Base-by-base conservation (phyloP, 257 asterid genomes). In the Osmanthus fragrans region DNA sequence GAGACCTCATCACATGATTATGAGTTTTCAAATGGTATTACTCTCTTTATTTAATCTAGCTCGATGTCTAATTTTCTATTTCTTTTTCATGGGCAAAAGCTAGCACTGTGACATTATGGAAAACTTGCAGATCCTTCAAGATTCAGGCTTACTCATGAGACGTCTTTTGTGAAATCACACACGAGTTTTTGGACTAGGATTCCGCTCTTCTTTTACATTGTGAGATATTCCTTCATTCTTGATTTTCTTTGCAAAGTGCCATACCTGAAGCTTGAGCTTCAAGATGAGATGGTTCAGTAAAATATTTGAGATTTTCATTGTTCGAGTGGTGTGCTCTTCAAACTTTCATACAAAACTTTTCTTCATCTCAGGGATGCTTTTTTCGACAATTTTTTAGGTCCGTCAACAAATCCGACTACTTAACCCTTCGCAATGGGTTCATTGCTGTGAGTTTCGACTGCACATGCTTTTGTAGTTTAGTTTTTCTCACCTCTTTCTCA, bases 361-460 rank as follows among this genome's bases (percentile, higher is more conserved):
- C 66, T 21, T 77, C 80, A 49, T 7, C 67, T 79, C 92, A 96
- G 98, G 98, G 97, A 67, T 96, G 99, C 86, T 93, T 96, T 81
- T 87, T 88, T 75, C 88, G 97, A 78, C 98, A 96, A 77, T 96
- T 96, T 81, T 89, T 89, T 82, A 88, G 79, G 83, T 96, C 99
- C 0, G 98, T 96, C 51, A 91, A 82, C 84, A 96, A 85, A 84
- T 86, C 97, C 33, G 99, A 96, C 88, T 96, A 96, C 85, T 71
- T 93, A 89, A 91, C 99, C 73, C 78, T 96, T 81, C 97, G 99
- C 58, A 90, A 96, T 76, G 99, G 99, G 34, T 96, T 96, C 82
- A 93, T 96, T 40, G 77, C 86, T 39, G 98, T 96, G 83, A 89
- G 99, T 79, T 58, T 69, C 69, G 5, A 29, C 36, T 39, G 4